Evolutionary conservation across 2,329 filamentous ascomycete genomes (phyloP).

Genomic region (Aureobasidium melanogenum): DNA sequence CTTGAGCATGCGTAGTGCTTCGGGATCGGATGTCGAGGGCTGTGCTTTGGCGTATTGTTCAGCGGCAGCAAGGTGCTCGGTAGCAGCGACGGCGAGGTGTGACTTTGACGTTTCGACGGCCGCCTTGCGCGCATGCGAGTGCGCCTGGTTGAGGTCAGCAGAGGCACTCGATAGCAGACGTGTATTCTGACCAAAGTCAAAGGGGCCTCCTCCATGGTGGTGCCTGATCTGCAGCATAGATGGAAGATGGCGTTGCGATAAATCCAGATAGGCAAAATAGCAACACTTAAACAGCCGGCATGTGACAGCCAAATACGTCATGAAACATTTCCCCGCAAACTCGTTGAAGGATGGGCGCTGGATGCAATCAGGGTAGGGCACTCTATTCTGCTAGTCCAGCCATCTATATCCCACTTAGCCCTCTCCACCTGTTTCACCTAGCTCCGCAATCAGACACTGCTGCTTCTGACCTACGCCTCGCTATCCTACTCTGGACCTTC

Average conservation of each 20-base stretch:
- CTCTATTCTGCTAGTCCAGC: background rate
- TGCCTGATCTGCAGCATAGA: conserved; percentile 3
- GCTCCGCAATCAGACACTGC: background rate
- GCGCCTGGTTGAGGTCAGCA: conserved; percentile 49
- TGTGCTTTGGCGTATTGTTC: conserved; percentile 80
- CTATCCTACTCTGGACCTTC: background rate
- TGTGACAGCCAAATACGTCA: background rate
- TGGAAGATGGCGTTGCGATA: background rate
- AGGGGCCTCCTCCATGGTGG: conserved; percentile 58
- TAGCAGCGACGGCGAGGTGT: conserved; percentile 72
- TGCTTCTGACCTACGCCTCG: background rate
- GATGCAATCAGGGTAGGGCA: background rate
- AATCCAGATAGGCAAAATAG: background rate
- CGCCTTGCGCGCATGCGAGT: conserved; percentile 81
- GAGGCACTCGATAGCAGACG: background rate
- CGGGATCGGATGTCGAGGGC: conserved; percentile 55
- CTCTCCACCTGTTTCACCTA: conserved; percentile 1
- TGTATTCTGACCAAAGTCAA: conserved; percentile 49
- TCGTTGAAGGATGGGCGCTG: background rate
- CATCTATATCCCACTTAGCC: background rate
- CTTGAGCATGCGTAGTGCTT: conserved; percentile 71
- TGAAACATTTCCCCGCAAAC: background rate
- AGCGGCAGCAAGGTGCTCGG: conserved; percentile 80
- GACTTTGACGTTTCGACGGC: conserved; percentile 59
- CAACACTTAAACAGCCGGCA: background rate